These are phyloP conservation scores for Pulicaria dysenterica DNA, from an alignment of 129 eudicot genomes.

Conservation along the genomic window DNA sequence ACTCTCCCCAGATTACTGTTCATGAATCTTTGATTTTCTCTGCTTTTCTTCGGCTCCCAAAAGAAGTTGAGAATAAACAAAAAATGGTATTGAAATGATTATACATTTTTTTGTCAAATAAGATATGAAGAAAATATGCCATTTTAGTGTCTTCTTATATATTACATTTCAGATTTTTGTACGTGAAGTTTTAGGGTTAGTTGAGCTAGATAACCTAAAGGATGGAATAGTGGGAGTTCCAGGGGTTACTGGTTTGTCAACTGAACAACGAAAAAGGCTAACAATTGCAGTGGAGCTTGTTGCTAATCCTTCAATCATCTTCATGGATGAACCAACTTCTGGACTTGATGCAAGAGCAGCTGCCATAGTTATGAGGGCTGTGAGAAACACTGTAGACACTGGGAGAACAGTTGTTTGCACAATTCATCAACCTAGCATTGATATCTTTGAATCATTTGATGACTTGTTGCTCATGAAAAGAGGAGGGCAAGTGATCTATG, in stretches of 20 bases:
- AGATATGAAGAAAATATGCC: neutral
- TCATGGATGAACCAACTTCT: slow-evolving; percentile 98
- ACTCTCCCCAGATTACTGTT: slow-evolving; percentile 81
- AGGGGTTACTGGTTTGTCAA: slow-evolving; percentile 77
- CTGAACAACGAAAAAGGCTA: slow-evolving; percentile 85
- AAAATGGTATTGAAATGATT: slow-evolving; percentile 56
- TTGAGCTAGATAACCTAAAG: slow-evolving; percentile 67
- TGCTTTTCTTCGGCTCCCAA: slow-evolving; percentile 81
- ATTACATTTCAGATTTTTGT: slow-evolving; percentile 54
- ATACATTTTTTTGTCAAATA: neutral
- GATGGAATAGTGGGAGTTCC: slow-evolving; percentile 88
- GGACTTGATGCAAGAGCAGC: slow-evolving; percentile 99
- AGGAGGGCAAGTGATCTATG: slow-evolving; percentile 94
- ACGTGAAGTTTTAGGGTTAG: slow-evolving; percentile 73
- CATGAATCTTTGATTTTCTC: slow-evolving; percentile 78
- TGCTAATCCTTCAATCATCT: slow-evolving; percentile 94
- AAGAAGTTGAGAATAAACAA: slow-evolving; percentile 70
- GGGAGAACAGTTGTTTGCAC: slow-evolving; percentile 98
- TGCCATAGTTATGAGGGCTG: slow-evolving; percentile 98
- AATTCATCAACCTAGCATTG: slow-evolving; percentile 96
- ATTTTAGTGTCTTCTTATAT: neutral
- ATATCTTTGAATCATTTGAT: slow-evolving; percentile 92
- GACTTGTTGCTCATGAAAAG: slow-evolving; percentile 90
- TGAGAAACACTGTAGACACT: slow-evolving; percentile 94
- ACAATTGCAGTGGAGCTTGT: slow-evolving; percentile 97